Conservation (phyloP, 805 yeast species). For the Wickerhamomyces mucosus region DNA sequence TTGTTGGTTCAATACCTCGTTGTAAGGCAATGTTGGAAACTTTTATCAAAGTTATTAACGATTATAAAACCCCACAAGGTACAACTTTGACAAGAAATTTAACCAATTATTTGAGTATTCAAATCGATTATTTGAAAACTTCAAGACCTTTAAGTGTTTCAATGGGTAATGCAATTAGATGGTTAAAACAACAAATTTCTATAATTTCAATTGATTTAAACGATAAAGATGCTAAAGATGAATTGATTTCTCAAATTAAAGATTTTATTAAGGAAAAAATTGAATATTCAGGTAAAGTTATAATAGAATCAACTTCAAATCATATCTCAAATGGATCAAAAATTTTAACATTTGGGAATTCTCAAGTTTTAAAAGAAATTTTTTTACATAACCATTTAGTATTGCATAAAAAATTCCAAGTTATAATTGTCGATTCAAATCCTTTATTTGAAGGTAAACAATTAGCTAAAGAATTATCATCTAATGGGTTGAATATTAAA, state of each 20-base stretch:
- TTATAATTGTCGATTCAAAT: constrained; percentile 84
- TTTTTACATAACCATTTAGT: constrained; percentile 58
- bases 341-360: constrained; percentile 80
- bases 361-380: constrained; percentile 70
- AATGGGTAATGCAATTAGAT: constrained; percentile 96
- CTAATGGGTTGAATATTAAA: constrained; percentile 54
- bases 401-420: constrained; percentile 60
- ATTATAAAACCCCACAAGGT: constrained; percentile 78
- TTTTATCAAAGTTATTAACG: constrained; percentile 69
- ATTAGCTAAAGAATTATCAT: constrained; percentile 55
- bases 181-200: constrained; percentile 93
- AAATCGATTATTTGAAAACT: constrained; percentile 83
- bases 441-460: constrained; percentile 91
- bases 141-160: constrained; percentile 88
- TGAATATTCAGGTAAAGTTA: constrained; percentile 72
- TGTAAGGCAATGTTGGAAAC: constrained; percentile 79
- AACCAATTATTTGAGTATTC: constrained; percentile 80
- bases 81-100: constrained; percentile 82
- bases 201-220: constrained; percentile 62
- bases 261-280: constrained; percentile 78
- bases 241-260: constrained; percentile 60
- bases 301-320: constrained; percentile 67
- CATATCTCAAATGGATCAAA: constrained; percentile 73
- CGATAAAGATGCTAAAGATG: constrained; percentile 49
- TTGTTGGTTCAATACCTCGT: constrained; percentile 85